Evolutionary conservation across 129 eudicot species (phyloP).

Genomic region (Saposhnikovia divaricata): DNA sequence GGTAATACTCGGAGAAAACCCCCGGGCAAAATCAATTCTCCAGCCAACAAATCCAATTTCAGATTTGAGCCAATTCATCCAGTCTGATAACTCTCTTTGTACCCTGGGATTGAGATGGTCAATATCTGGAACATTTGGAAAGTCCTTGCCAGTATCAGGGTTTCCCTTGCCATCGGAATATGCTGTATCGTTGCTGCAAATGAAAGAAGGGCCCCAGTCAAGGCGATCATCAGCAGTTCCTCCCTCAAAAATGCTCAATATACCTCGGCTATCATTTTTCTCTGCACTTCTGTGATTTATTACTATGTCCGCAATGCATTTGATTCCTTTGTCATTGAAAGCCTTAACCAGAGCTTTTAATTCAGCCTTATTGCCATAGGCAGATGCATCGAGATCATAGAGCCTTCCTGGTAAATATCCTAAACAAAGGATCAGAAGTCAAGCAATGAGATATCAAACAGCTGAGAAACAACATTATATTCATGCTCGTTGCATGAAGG

Average conservation of each 20-base stretch:
- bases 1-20: slow-evolving; percentile 43
- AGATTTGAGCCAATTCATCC: too few species aligned
- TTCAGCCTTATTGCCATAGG: too few species aligned
- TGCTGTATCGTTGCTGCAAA: slow-evolving; percentile 44
- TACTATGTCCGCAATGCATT: slow-evolving; percentile 57
- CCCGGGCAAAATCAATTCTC: slow-evolving; percentile 36
- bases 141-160: slow-evolving; percentile 43
- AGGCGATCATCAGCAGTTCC: slow-evolving; percentile 67
- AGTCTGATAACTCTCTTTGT: slow-evolving; percentile 52
- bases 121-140: slow-evolving; percentile 42
- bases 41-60: too few species aligned
- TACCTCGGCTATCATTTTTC: slow-evolving; percentile 48
- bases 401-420: slow-evolving; percentile 12
- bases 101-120: slow-evolving; percentile 65
- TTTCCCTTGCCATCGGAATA: slow-evolving; percentile 59
- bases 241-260: slow-evolving; percentile 54
- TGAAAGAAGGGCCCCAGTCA: slow-evolving; percentile 61
- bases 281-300: slow-evolving; percentile 62
- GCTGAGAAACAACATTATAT: too few species aligned
- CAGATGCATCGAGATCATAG: too few species aligned
- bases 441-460: background rate
- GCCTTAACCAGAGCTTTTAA: slow-evolving; percentile 27
- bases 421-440: background rate
- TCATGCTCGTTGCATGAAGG: too few species aligned
- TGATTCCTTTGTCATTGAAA: slow-evolving; percentile 48